phyloP scores from a whole-genome alignment of 2,329 filamentous ascomycete genomes.

The Huntiella bhutanensis region DNA sequence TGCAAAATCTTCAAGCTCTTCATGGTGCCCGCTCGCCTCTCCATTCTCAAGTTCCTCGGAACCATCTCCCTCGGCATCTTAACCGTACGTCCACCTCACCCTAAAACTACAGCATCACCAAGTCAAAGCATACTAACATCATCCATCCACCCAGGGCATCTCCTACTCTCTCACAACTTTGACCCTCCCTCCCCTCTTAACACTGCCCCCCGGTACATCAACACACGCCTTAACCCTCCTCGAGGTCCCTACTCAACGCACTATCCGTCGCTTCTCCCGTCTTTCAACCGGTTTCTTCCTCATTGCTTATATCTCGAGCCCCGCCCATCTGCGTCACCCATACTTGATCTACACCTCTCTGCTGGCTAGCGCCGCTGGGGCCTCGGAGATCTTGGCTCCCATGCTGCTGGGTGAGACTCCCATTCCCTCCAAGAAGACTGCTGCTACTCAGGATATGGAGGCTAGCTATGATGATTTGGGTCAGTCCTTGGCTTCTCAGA shows the following conservation, averaged over 20 bases:
- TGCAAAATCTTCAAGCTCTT: constrained; percentile 14
- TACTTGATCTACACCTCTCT: constrained; percentile 76
- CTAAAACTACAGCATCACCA: neutral
- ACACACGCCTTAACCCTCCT: constrained; percentile 53
- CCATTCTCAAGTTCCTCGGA: constrained; percentile 79
- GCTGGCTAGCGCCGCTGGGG: constrained; percentile 42
- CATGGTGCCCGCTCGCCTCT: constrained; percentile 52
- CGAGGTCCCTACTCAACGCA: constrained; percentile 40
- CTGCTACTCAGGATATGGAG: constrained; percentile 32
- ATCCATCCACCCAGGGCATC: constrained; percentile 42
- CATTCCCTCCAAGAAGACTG: constrained; percentile 14
- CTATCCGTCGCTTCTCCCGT: constrained; percentile 47
- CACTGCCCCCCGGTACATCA: constrained; percentile 54
- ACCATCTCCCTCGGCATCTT: constrained; percentile 74
- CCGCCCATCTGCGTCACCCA: constrained; percentile 58
- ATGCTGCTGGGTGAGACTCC: constrained; percentile 20
- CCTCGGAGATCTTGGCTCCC: constrained; percentile 30
- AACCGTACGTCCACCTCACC: constrained; percentile 42
- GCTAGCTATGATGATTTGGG: constrained; percentile 52
- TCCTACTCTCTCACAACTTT: constrained; percentile 68
- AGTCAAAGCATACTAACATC: neutral
- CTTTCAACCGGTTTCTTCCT: constrained; percentile 54
- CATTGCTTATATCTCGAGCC: constrained; percentile 60
- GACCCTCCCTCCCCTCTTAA: constrained; percentile 61
- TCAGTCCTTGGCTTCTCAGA: constrained; percentile 16